These are phyloP conservation scores for Cyberlindnera japonica DNA, from an alignment of 805 yeast species.

Conservation along the genomic window DNA sequence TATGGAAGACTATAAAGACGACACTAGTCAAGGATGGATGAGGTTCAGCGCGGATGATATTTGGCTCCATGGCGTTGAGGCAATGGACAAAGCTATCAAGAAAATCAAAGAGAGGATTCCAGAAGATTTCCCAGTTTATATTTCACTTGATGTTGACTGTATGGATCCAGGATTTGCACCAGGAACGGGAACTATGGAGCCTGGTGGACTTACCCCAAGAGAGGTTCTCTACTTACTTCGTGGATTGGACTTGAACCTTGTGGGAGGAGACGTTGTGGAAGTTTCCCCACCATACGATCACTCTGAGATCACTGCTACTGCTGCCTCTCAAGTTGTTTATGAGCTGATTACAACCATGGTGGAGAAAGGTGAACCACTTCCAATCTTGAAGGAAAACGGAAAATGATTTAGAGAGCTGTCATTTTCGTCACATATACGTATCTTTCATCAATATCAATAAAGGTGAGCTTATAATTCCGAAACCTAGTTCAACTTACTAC, in stretches of 20 bases:
- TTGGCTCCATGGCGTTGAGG: slow-evolving; percentile 56
- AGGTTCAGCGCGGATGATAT: slow-evolving; percentile 70
- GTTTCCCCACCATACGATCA: slow-evolving; percentile 66
- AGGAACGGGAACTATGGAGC: slow-evolving; percentile 75
- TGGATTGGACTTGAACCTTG: slow-evolving; percentile 52
- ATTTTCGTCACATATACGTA: no score
- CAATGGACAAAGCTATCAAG: slow-evolving; percentile 39
- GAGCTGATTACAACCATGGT: slow-evolving; percentile 75
- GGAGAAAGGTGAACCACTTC: slow-evolving; percentile 31
- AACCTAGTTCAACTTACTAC: no score
- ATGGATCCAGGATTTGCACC: slow-evolving; percentile 71
- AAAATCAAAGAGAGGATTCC: slow-evolving; percentile 44
- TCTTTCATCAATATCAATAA: no score
- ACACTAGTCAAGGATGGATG: slow-evolving; percentile 58
- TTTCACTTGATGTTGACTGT: slow-evolving; percentile 73
- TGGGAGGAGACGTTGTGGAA: slow-evolving; percentile 78
- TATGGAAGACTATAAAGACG: slow-evolving; percentile 59
- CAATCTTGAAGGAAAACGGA: slow-evolving; percentile 1
- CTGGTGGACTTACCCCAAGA: slow-evolving; percentile 66
- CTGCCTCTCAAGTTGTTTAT: slow-evolving; percentile 65
- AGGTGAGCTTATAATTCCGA: no score
- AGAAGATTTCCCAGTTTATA: slow-evolving; percentile 57
- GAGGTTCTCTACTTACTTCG: slow-evolving; percentile 58
- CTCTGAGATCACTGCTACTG: slow-evolving; percentile 61
- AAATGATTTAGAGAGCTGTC: no score